Conservation (phyloP, 176 grass and related monocot genomes). For the Zizania latifolia region DNA sequence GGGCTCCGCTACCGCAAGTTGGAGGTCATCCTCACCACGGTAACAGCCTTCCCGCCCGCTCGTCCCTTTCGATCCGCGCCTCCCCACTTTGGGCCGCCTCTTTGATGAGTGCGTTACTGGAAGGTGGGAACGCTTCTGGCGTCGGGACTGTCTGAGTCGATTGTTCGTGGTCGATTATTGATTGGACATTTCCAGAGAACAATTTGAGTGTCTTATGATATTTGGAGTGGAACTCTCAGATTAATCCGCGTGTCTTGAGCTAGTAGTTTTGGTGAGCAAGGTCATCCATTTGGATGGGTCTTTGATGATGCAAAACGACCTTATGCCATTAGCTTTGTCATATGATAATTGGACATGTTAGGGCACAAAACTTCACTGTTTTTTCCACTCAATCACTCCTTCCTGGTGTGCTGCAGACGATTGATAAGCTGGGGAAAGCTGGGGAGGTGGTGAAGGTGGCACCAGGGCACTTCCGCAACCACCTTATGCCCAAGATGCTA, state of each 20-base stretch:
- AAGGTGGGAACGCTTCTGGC: background rate
- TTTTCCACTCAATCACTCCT: background rate
- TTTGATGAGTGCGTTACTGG: background rate
- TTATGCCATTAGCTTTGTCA: background rate
- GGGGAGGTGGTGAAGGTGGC: slow-evolving; percentile 88
- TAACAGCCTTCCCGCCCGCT: background rate
- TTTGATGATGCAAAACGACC: background rate
- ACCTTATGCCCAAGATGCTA: slow-evolving; percentile 86
- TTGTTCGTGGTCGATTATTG: background rate
- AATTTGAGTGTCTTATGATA: background rate
- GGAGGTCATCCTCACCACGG: slow-evolving; percentile 96
- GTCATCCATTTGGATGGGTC: background rate
- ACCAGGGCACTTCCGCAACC: slow-evolving; percentile 85
- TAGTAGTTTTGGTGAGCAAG: background rate
- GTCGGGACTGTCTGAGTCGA: background rate
- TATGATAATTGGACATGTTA: background rate
- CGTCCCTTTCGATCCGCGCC: background rate
- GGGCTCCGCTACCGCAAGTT: slow-evolving; percentile 80
- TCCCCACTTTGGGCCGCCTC: background rate
- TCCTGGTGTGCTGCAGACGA: slow-evolving; percentile 35
- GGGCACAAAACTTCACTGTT: background rate
- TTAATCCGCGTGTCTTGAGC: background rate
- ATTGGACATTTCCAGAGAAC: background rate
- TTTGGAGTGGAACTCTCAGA: background rate
- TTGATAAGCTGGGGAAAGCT: slow-evolving; percentile 83